Conservation (phyloP, 495 filamentous ascomycete species). For the Tetracladium setigerum region DNA sequence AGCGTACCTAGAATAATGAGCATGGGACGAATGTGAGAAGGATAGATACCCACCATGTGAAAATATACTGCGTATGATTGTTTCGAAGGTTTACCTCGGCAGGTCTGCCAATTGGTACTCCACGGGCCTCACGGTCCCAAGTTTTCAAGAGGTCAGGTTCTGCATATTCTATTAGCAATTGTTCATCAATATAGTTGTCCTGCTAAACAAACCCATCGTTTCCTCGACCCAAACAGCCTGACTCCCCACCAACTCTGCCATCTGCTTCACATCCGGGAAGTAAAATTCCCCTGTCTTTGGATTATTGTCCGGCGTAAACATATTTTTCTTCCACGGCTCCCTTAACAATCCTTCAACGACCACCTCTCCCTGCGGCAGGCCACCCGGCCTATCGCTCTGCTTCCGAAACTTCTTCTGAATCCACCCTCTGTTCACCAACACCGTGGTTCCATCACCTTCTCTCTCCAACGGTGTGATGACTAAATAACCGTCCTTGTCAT, state of each 20-base stretch:
- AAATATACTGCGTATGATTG: constrained; percentile 96
- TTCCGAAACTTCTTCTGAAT: constrained; percentile 61
- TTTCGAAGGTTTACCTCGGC: constrained; percentile 92
- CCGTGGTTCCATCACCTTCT: constrained; percentile 48
- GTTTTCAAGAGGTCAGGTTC: constrained; percentile 69
- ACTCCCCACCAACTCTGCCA: constrained; percentile 78
- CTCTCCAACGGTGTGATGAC: constrained; percentile 89
- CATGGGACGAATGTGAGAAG: constrained; percentile 4
- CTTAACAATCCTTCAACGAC: constrained; percentile 76
- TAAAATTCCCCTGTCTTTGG: constrained; percentile 81
- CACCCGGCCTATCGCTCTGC: constrained; percentile 52
- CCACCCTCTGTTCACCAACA: constrained; percentile 88
- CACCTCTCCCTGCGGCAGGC: constrained; percentile 59
- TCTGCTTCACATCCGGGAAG: constrained; percentile 88
- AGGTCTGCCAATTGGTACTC: constrained; percentile 87
- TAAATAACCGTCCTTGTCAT: constrained; percentile 82
- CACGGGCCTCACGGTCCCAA: constrained; percentile 64
- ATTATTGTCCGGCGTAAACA: constrained; percentile 88
- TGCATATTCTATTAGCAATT: constrained; percentile 25
- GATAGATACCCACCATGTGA: constrained; percentile 70
- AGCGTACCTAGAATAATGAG: constrained; percentile 60
- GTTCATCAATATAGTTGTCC: constrained; percentile 1
- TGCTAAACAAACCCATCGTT: constrained; percentile 66
- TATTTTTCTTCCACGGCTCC: constrained; percentile 92
- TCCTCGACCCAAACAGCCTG: constrained; percentile 93